A percentile compares a stretch with the other conserved stretches of the same genome.
phyloP scores from a whole-genome alignment of 192 early-diverging fungal genomes.

The Lunasporangiospora selenospora region DNA sequence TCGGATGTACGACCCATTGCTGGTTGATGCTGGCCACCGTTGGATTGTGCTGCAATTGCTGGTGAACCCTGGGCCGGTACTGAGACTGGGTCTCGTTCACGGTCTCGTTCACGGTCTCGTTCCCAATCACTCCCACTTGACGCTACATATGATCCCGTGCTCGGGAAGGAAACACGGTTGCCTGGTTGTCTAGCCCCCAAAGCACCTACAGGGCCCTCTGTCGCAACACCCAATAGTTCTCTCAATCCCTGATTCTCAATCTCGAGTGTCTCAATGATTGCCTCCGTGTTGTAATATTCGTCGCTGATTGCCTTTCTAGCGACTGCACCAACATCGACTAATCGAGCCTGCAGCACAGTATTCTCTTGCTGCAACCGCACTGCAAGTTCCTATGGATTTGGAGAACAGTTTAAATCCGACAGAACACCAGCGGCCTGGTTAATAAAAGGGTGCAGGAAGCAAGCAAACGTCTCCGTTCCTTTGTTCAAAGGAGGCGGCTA shows the following conservation, averaged over 20 bases:
- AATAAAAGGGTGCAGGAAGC: no score
- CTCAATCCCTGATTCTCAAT: slow-evolving; percentile 38
- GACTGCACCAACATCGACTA: slow-evolving; percentile 31
- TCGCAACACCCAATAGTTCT: slow-evolving; percentile 34
- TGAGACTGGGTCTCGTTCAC: not conserved
- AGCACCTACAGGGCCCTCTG: slow-evolving; percentile 10
- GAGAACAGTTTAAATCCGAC: no score
- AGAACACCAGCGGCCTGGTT: no score
- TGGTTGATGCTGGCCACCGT: no score
- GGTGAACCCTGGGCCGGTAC: not conserved
- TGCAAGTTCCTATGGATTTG: slow-evolving; percentile 25
- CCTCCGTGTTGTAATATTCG: slow-evolving; percentile 42
- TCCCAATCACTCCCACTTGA: slow-evolving; percentile 44
- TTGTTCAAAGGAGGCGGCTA: no score
- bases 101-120: slow-evolving; percentile 3
- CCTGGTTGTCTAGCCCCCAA: slow-evolving; percentile 11
- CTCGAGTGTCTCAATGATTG: slow-evolving; percentile 36
- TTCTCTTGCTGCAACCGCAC: slow-evolving; percentile 28
- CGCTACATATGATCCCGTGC: slow-evolving; percentile 39
- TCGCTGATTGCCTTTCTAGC: slow-evolving; percentile 38
- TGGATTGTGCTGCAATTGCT: not conserved
- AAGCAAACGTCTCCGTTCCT: no score
- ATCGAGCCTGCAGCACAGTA: slow-evolving; percentile 23
- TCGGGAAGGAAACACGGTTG: slow-evolving; percentile 42
- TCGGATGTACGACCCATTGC: no score